Conservation (phyloP, 2,329 filamentous ascomycete genomes). For the Allantophomopsis cytisporea region DNA sequence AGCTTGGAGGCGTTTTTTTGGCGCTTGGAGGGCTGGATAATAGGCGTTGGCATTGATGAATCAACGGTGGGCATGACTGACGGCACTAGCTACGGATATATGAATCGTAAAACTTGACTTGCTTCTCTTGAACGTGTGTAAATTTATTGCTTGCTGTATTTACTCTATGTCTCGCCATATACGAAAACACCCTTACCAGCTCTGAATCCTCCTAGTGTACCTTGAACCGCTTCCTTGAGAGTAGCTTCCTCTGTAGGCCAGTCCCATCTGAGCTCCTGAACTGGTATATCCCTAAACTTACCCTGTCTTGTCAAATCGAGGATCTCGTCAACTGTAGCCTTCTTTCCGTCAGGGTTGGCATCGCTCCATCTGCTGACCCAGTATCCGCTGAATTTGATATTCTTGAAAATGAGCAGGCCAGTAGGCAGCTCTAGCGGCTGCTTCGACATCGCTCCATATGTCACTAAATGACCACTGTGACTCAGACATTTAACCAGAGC, state of each 20-base stretch:
- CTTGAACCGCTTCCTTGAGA: slow-evolving; percentile 63
- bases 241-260: slow-evolving; percentile 62
- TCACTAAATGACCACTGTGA: slow-evolving; percentile 63
- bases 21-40: neutral
- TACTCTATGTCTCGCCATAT: slow-evolving; percentile 40
- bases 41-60: slow-evolving; percentile 1
- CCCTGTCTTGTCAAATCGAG: slow-evolving; percentile 61
- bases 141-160: too few species aligned
- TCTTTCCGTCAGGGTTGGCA: slow-evolving; percentile 57
- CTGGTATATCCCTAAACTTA: slow-evolving; percentile 70
- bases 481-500: slow-evolving; percentile 63
- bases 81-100: too few species aligned
- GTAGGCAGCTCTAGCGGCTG: slow-evolving; percentile 74
- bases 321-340: slow-evolving; percentile 72
- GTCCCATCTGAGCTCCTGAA: slow-evolving; percentile 71
- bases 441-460: slow-evolving; percentile 90
- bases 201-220: slow-evolving; percentile 72
- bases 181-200: slow-evolving; percentile 84
- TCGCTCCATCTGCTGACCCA: slow-evolving; percentile 91
- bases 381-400: slow-evolving; percentile 80
- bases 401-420: slow-evolving; percentile 83
- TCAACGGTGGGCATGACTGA: too few species aligned
- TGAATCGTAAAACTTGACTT: too few species aligned
- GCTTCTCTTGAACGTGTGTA: too few species aligned
- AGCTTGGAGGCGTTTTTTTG: neutral